Conservation (phyloP, 495 filamentous ascomycete species). For the Xanthoparmelia taractica region DNA sequence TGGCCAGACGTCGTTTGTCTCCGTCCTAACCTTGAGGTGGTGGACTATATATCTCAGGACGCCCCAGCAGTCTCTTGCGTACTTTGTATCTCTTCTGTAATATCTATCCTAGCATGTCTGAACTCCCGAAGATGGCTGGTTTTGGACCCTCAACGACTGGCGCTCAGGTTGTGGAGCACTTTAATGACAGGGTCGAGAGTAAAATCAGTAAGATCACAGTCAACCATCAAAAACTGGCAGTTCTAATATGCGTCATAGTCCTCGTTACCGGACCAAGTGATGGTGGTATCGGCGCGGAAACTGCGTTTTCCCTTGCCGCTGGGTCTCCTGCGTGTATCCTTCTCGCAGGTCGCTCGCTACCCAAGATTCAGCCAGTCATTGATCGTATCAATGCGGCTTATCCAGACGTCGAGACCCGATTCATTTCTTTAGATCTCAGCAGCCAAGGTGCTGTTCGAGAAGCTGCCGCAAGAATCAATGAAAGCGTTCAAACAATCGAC, state of each 20-base stretch:
- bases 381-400: conserved; percentile 29
- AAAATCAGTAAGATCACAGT: conserved; percentile 3
- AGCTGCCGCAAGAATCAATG: conserved; percentile 40
- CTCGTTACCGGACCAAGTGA: conserved; percentile 40
- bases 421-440: conserved; percentile 36
- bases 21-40: neutral
- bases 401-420: conserved; percentile 31
- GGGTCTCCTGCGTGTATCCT: conserved; percentile 41
- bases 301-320: conserved; percentile 37
- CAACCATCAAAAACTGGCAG: neutral
- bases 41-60: neutral
- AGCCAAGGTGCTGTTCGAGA: conserved; percentile 36
- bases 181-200: conserved; percentile 5
- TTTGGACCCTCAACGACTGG: conserved; percentile 3
- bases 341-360: conserved; percentile 45
- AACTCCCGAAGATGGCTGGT: neutral
- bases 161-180: conserved; percentile 1
- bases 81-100: neutral
- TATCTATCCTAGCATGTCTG: neutral
- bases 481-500: conserved; percentile 47
- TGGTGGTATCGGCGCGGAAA: conserved; percentile 38
- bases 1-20: neutral
- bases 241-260: conserved; percentile 22
- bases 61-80: neutral
- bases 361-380: conserved; percentile 35